Evolutionary conservation across 441 rosid species (phyloP).

Genomic region (Jatropha podagrica): DNA sequence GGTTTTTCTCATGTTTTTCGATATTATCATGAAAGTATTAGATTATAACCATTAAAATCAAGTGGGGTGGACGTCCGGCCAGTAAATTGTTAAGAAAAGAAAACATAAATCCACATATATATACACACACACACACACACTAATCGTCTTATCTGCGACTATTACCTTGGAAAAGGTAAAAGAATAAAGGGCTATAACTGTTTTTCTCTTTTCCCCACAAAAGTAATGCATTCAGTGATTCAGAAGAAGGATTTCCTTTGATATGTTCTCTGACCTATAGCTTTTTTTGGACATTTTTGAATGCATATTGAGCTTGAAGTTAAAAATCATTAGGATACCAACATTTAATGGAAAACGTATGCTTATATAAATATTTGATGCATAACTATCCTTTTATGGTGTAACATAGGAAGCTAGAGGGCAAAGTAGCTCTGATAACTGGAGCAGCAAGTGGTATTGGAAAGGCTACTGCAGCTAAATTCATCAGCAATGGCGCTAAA

Average conservation of each 20-base stretch:
- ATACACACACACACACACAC: too few species aligned
- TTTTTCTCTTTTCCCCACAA: too few species aligned
- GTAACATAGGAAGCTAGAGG: conserved; percentile 62
- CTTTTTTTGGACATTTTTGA: not conserved
- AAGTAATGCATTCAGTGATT: too few species aligned
- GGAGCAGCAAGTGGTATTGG: conserved; percentile 96
- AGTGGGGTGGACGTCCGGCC: too few species aligned
- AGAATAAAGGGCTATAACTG: too few species aligned
- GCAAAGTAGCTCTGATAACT: conserved; percentile 80
- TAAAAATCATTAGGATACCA: not conserved
- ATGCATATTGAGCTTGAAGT: not conserved
- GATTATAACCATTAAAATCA: not conserved
- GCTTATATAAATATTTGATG: not conserved
- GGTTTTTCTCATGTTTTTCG: not conserved
- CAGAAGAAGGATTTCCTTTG: too few species aligned
- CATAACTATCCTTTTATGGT: conserved; percentile 1
- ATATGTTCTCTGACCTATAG: too few species aligned
- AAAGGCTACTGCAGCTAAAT: conserved; percentile 68
- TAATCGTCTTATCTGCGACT: too few species aligned
- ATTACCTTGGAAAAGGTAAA: too few species aligned
- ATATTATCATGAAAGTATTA: not conserved
- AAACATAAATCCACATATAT: too few species aligned
- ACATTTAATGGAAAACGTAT: not conserved
- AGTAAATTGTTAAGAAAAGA: too few species aligned
- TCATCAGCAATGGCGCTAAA: conserved; percentile 71